A percentile compares a stretch with the other conserved stretches of the same genome.
phyloP scores from a whole-genome alignment of 495 filamentous ascomycete species.

The Annulohypoxylon bovei region DNA sequence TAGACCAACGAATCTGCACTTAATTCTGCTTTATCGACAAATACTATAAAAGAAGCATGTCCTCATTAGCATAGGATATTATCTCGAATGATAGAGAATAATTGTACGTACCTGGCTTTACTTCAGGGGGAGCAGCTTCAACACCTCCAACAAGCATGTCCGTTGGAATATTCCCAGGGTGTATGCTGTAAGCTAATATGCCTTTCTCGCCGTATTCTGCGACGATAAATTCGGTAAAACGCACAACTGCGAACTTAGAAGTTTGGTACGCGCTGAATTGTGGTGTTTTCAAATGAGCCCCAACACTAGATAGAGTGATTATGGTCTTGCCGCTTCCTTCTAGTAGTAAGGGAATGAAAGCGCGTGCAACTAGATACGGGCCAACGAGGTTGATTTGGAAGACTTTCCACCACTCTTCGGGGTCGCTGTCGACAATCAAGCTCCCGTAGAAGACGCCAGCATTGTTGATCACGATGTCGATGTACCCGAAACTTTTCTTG shows the following conservation, averaged over 20 bases:
- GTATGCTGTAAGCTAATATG: conserved; percentile 57
- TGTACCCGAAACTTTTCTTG: conserved; percentile 45
- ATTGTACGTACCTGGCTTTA: conserved; percentile 36
- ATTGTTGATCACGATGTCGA: conserved; percentile 68
- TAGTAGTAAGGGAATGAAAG: conserved; percentile 58
- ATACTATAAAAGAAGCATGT: conserved; percentile 31
- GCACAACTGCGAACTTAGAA: conserved; percentile 60
- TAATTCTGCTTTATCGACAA: conserved; percentile 57
- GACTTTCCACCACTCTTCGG: conserved; percentile 56
- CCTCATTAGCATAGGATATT: background rate
- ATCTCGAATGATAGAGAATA: background rate
- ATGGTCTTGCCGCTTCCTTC: conserved; percentile 55
- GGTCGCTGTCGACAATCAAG: conserved; percentile 54
- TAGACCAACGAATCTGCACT: conserved; percentile 60
- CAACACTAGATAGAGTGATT: conserved; percentile 57
- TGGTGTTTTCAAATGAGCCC: conserved; percentile 46
- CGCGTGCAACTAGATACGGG: conserved; percentile 53
- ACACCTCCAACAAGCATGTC: conserved; percentile 48
- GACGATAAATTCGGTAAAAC: conserved; percentile 58
- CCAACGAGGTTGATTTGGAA: conserved; percentile 61
- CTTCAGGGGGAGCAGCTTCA: conserved; percentile 2
- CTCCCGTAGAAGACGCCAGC: conserved; percentile 52
- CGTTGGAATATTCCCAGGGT: conserved; percentile 62
- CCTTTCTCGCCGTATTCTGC: conserved; percentile 59
- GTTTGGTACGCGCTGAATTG: conserved; percentile 55